Percentiles rank a stretch among this genome's conserved stretches.
phyloP scores from a whole-genome alignment of 2,329 filamentous ascomycete genomes.

The Sporothrix euskadiensis region DNA sequence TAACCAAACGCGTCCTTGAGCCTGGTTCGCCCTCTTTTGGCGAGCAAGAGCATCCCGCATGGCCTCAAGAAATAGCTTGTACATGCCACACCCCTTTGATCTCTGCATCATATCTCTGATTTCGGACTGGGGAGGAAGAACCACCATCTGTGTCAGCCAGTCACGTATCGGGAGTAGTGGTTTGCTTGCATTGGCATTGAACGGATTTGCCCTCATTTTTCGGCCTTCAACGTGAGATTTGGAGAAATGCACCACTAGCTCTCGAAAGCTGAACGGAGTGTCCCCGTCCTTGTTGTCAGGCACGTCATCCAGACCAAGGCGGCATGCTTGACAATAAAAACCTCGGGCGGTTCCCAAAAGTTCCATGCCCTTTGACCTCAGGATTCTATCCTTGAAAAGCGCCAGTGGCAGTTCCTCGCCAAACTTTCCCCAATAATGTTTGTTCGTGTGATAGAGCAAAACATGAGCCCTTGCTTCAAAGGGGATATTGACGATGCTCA shows the following conservation, averaged over 20 bases:
- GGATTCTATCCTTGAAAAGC: conserved; percentile 61
- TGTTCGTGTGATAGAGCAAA: conserved; percentile 63
- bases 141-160: conserved; percentile 52
- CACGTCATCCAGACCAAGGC: not conserved
- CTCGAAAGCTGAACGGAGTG: not conserved
- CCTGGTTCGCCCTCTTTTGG: not conserved
- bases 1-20: not conserved
- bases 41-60: conserved; percentile 41
- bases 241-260: conserved; percentile 24
- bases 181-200: conserved; percentile 26
- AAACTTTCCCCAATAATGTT: conserved; percentile 59
- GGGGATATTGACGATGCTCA: conserved; percentile 61
- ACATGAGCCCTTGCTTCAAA: conserved; percentile 63
- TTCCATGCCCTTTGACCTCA: conserved; percentile 58
- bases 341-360: conserved; percentile 56
- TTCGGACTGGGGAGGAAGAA: conserved; percentile 42
- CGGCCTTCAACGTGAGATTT: conserved; percentile 30
- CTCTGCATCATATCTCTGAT: conserved; percentile 39
- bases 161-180: conserved; percentile 44
- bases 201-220: conserved; percentile 27
- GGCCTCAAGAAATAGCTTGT: conserved; percentile 43
- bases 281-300: too few relatives aligned
- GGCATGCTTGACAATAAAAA: conserved; percentile 58
- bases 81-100: conserved; percentile 35
- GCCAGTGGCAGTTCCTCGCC: conserved; percentile 56